phyloP scores from a whole-genome alignment of 163 green algal genomes.

The Scenedesmus sp. region DNA sequence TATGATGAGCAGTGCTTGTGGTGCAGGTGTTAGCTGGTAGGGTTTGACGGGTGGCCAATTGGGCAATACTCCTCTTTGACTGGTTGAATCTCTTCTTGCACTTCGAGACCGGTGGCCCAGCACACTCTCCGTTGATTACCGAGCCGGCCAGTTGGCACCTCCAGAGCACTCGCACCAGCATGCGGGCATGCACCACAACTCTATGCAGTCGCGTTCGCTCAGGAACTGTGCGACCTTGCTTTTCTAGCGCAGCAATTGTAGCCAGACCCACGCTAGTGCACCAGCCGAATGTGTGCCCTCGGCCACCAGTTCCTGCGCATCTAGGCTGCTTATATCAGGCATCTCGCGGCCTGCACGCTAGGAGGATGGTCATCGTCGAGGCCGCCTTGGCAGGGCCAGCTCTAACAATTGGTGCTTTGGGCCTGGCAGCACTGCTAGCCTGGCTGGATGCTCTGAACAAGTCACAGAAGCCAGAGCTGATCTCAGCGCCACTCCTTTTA shows the following conservation, averaged over 20 bases:
- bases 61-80: not conserved
- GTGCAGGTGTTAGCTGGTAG: not conserved
- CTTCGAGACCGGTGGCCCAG: not conserved
- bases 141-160: not conserved
- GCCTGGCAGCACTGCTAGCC: conserved; percentile 21
- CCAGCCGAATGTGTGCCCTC: conserved; percentile 17
- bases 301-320: not conserved
- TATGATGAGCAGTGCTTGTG: not conserved
- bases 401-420: not conserved
- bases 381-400: not conserved
- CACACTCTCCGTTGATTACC: not conserved
- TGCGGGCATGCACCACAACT: conserved; percentile 14
- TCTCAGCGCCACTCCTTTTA: conserved; percentile 51
- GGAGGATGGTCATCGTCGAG: conserved; percentile 6
- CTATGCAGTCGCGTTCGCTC: conserved; percentile 8
- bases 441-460: conserved; percentile 40
- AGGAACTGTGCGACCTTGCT: conserved; percentile 27
- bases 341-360: not conserved
- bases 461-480: conserved; percentile 37
- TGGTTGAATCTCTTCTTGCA: not conserved
- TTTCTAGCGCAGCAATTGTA: conserved; percentile 8
- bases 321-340: not conserved
- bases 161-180: not conserved
- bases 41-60: not conserved
- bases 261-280: not conserved